phyloP scores from a whole-genome alignment of 2,329 filamentous ascomycete species.

The Fusarium miscanthi region DNA sequence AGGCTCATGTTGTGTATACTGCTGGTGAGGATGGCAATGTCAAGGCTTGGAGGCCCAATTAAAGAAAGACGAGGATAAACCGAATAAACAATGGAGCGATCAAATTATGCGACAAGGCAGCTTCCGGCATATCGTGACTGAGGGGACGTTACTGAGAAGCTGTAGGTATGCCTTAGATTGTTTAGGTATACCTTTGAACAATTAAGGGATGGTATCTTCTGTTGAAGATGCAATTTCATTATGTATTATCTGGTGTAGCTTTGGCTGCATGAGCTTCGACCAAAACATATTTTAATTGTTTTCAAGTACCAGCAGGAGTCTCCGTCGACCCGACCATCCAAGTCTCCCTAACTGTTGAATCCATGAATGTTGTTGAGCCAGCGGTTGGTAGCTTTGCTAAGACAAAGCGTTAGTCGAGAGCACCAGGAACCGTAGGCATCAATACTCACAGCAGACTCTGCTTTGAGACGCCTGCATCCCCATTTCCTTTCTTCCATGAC shows the following conservation, averaged over 20 bases:
- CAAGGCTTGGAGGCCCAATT: constrained; percentile 63
- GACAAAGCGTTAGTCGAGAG: neutral
- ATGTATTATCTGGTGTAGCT: neutral
- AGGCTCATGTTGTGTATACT: constrained; percentile 68
- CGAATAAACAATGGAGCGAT: neutral
- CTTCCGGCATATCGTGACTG: neutral
- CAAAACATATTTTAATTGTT: neutral
- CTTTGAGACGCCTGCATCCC: neutral
- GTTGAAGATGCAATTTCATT: neutral
- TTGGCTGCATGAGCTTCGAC: neutral
- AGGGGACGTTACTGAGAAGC: no score
- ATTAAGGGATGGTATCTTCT: neutral
- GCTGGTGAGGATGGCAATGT: constrained; percentile 68
- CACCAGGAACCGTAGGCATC: neutral
- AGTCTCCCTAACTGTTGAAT: neutral
- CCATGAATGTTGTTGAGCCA: neutral
- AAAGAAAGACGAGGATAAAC: neutral
- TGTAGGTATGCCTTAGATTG: neutral
- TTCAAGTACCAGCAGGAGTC: no score
- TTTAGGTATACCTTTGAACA: neutral
- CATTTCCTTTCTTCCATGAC: neutral
- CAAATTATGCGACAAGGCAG: neutral
- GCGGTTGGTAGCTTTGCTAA: neutral
- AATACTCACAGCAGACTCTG: constrained; percentile 5
- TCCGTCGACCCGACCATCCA: no score